Percentiles rank a stretch among this genome's conserved stretches.
Evolutionary conservation across 1,284 basidiomycete genomes (phyloP).

Genomic region (Naganishia sp.): DNA sequence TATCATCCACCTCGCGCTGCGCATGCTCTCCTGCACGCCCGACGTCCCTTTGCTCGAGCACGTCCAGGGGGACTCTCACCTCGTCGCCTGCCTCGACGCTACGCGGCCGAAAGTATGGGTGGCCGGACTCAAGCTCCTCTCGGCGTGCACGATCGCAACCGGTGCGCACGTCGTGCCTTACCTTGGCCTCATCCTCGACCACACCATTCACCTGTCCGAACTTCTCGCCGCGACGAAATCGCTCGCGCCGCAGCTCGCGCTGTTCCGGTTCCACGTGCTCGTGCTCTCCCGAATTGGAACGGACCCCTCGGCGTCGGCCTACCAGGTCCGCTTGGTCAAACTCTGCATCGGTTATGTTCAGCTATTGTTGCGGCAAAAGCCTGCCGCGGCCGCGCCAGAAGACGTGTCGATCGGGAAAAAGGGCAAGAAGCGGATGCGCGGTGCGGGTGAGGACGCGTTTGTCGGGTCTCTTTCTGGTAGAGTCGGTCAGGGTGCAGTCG

Average conservation of each 20-base stretch:
- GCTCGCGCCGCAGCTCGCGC: slow-evolving; percentile 39
- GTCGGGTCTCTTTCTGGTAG: slow-evolving; percentile 61
- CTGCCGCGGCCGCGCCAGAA: slow-evolving; percentile 36
- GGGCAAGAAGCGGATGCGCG: slow-evolving; percentile 72
- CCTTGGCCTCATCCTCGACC: slow-evolving; percentile 46
- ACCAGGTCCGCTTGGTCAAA: slow-evolving; percentile 45
- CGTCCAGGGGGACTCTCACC: slow-evolving; percentile 9
- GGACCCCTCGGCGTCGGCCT: slow-evolving; percentile 42
- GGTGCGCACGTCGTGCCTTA: slow-evolving; percentile 50
- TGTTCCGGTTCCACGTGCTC: slow-evolving; percentile 46
- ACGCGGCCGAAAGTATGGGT: slow-evolving; percentile 46
- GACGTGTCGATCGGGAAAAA: slow-evolving; percentile 57
- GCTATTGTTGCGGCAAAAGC: slow-evolving; percentile 24
- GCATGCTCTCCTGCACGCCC: slow-evolving; percentile 60
- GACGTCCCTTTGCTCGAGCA: slow-evolving; percentile 55
- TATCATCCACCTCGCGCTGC: slow-evolving; percentile 49
- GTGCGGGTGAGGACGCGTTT: slow-evolving; percentile 75
- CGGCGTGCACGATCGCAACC: slow-evolving; percentile 36
- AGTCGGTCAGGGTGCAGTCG: slow-evolving; percentile 57
- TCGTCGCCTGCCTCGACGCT: slow-evolving; percentile 2
- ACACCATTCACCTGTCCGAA: slow-evolving; percentile 48
- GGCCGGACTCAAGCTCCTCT: slow-evolving; percentile 44
- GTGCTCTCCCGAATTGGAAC: slow-evolving; percentile 43
- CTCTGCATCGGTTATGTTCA: slow-evolving; percentile 41
- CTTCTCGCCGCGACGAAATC: slow-evolving; percentile 34